A percentile compares a stretch with the other conserved stretches of the same genome.
These are phyloP conservation scores for Mycogone perniciosa DNA, from an alignment of 2,329 filamentous ascomycete genomes.

Conservation along the genomic window DNA sequence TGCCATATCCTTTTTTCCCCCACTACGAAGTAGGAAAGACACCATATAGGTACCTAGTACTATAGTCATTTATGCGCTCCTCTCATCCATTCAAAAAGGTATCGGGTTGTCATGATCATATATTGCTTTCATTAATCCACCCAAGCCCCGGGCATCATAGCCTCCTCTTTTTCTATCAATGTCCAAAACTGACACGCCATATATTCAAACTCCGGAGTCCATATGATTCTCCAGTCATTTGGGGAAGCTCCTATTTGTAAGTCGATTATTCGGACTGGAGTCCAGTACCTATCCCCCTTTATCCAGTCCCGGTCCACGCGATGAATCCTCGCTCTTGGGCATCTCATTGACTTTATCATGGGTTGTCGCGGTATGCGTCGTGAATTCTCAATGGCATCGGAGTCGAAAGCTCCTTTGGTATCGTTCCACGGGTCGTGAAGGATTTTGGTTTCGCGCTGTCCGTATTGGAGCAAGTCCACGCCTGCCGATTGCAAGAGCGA, in stretches of 20 bases:
- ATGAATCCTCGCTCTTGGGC: neutral
- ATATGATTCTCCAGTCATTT: constrained; percentile 19
- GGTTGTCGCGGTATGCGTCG: constrained; percentile 7
- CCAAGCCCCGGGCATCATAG: constrained; percentile 23
- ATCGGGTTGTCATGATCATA: too few species aligned
- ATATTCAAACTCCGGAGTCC: constrained; percentile 22
- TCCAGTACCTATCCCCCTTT: constrained; percentile 13
- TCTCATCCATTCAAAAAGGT: too few species aligned
- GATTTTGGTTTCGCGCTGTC: constrained; percentile 9
- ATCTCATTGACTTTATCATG: neutral
- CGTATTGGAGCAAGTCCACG: constrained; percentile 20
- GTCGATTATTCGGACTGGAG: constrained; percentile 19
- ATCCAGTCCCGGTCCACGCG: neutral
- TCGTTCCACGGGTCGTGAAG: neutral
- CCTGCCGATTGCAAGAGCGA: constrained; percentile 10
- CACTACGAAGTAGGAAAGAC: too few species aligned
- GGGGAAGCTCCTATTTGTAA: constrained; percentile 13
- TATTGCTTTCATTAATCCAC: constrained; percentile 12
- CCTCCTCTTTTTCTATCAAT: constrained; percentile 11
- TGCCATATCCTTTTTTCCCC: too few species aligned
- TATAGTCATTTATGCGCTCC: too few species aligned
- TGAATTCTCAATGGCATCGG: constrained; percentile 12
- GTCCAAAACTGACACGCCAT: constrained; percentile 24
- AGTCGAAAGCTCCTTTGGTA: constrained; percentile 16
- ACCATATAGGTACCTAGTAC: too few species aligned